Evolutionary conservation across 768 basidiomycete species (phyloP).

Genomic region (Butyriboletus loyo): DNA sequence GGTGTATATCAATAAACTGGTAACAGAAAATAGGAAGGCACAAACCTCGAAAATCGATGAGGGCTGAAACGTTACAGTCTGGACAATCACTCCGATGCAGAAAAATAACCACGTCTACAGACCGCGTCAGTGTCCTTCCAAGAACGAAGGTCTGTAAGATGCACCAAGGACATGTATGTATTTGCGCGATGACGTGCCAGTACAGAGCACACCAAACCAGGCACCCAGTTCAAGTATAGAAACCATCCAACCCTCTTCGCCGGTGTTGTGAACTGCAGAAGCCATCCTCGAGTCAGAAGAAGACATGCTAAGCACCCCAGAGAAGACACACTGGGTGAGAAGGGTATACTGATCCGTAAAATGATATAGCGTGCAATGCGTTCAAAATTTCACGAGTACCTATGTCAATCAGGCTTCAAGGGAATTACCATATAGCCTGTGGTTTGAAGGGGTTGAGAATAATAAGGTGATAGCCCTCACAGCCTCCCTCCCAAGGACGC

Average conservation of each 20-base stretch:
- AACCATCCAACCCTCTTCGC: conserved; percentile 68
- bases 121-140: conserved; percentile 12
- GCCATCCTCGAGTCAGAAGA: conserved; percentile 55
- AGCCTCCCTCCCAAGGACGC: conserved; percentile 79
- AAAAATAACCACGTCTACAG: conserved; percentile 58
- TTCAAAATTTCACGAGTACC: not conserved
- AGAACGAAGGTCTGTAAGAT: not conserved
- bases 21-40: not conserved
- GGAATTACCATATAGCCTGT: conserved; percentile 58
- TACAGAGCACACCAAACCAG: conserved; percentile 71
- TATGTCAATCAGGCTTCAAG: conserved; percentile 4
- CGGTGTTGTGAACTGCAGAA: conserved; percentile 47
- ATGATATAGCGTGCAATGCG: conserved; percentile 47
- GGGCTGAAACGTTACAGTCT: conserved; percentile 54
- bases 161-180: conserved; percentile 63
- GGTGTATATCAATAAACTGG: not conserved
- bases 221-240: conserved; percentile 73
- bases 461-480: conserved; percentile 36
- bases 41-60: conserved; percentile 64
- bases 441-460: conserved; percentile 4
- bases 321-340: conserved; percentile 52
- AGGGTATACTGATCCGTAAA: not conserved
- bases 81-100: conserved; percentile 72
- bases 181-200: conserved; percentile 71
- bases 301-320: conserved; percentile 62